Evolutionary conservation across 2,329 filamentous ascomycete genomes (phyloP).

Genomic region (Talaromyces marneffei): DNA sequence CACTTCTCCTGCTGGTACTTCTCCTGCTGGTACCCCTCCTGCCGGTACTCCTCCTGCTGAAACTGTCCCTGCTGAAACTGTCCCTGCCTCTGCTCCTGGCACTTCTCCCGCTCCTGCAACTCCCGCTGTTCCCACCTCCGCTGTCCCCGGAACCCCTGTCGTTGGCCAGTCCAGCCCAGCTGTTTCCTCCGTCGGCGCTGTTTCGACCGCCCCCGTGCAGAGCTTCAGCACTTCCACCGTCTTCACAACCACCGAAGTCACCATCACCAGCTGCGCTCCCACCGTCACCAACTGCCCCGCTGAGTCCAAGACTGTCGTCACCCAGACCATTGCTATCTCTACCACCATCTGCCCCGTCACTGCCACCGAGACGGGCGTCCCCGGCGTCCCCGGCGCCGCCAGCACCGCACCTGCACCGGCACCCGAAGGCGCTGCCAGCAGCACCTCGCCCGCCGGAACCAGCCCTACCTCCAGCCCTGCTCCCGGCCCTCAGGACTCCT

Average conservation of each 20-base stretch:
- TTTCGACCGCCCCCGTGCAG: conserved; percentile 15
- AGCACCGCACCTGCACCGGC: conserved; percentile 9
- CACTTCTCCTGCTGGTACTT: background rate
- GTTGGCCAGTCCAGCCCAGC: background rate
- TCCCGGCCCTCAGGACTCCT: conserved; percentile 26
- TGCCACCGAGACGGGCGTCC: conserved; percentile 25
- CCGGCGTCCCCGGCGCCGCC: conserved; percentile 2
- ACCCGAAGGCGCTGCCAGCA: conserved; percentile 28
- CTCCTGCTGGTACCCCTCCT: conserved; percentile 9
- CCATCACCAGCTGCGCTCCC: conserved; percentile 37
- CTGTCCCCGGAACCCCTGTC: conserved; percentile 19
- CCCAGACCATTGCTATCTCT: conserved; percentile 51
- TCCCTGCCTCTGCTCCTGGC: conserved; percentile 15
- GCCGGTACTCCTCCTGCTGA: background rate
- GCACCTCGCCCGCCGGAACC: conserved; percentile 17
- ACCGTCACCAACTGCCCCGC: conserved; percentile 48
- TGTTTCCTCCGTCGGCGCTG: background rate
- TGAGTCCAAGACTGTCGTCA: conserved; percentile 45
- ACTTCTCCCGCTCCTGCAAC: background rate
- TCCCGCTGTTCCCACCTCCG: background rate
- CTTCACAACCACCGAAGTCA: conserved; percentile 32
- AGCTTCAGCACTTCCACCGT: conserved; percentile 32
- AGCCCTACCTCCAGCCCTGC: conserved; percentile 19
- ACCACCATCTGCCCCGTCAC: conserved; percentile 55
- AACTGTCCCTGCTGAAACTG: too few species aligned